Percentiles rank a stretch among this genome's conserved stretches.
These are phyloP conservation scores for Podaxis pistillaris DNA, from an alignment of 768 basidiomycete genomes.

Conservation along the genomic window DNA sequence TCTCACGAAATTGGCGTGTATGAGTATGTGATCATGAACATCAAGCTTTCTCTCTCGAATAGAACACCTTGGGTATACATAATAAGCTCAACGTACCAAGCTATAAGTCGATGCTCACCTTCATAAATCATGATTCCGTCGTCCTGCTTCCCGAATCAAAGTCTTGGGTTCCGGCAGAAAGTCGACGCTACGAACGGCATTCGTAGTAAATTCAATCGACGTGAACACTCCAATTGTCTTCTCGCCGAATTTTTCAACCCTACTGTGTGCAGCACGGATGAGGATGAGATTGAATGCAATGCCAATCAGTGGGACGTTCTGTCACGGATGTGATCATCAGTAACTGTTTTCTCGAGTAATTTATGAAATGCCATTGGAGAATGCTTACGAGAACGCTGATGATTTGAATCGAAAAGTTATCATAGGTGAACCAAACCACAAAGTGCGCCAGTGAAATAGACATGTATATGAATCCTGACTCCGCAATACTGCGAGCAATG, in stretches of 20 bases:
- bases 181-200: not conserved
- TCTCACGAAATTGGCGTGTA: not conserved
- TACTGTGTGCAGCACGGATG: slow-evolving; percentile 7
- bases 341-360: not conserved
- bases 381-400: slow-evolving; percentile 4
- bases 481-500: slow-evolving; percentile 3
- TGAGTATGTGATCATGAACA: not conserved
- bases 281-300: slow-evolving; percentile 12
- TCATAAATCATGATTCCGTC: not conserved
- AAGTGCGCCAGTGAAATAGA: slow-evolving; percentile 10
- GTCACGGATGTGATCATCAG: not conserved
- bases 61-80: not conserved
- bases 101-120: not conserved
- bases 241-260: not conserved
- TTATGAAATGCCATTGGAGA: too few relatives aligned
- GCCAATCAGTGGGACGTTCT: slow-evolving; percentile 9
- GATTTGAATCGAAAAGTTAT: slow-evolving; percentile 1
- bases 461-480: slow-evolving; percentile 9
- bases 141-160: not conserved
- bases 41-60: not conserved
- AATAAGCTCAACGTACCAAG: not conserved
- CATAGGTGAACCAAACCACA: slow-evolving; percentile 7
- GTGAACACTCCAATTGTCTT: not conserved
- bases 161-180: not conserved
- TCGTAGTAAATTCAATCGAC: slow-evolving; percentile 1